phyloP scores from a whole-genome alignment of 805 yeast species.

The Metschnikowia arizonensis region DNA sequence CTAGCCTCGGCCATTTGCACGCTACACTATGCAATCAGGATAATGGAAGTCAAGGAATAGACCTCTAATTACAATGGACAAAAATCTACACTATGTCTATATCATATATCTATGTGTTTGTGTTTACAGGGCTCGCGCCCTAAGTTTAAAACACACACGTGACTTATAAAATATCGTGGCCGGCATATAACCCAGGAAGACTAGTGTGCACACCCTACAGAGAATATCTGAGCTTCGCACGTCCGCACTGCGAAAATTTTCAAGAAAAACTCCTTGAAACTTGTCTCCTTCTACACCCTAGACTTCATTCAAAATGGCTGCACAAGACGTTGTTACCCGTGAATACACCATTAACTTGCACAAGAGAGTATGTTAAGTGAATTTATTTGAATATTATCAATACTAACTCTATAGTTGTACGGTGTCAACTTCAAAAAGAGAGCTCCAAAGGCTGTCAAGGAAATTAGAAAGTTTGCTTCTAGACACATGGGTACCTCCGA shows the following conservation, averaged over 20 bases:
- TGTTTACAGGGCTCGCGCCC: too few species aligned
- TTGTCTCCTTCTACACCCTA: slow-evolving; percentile 10
- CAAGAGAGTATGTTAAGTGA: slow-evolving; percentile 80
- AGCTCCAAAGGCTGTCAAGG: slow-evolving; percentile 99
- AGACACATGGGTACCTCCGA: slow-evolving; percentile 99
- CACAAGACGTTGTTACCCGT: slow-evolving; percentile 99
- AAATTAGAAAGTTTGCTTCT: slow-evolving; percentile 96
- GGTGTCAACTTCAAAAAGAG: slow-evolving; percentile 99
- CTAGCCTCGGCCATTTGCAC: too few species aligned
- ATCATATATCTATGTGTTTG: too few species aligned
- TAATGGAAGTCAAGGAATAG: too few species aligned
- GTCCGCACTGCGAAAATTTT: slow-evolving; percentile 16
- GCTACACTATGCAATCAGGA: too few species aligned
- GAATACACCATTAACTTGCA: slow-evolving; percentile 99
- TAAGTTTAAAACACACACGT: too few species aligned
- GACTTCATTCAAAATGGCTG: slow-evolving; percentile 57
- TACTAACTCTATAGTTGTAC: slow-evolving; percentile 73
- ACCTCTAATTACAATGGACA: too few species aligned
- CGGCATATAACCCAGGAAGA: too few species aligned
- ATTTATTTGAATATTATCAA: not conserved
- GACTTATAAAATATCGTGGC: too few species aligned
- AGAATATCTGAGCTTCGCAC: slow-evolving; percentile 15
- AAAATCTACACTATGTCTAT: too few species aligned
- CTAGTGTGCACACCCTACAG: too few species aligned
- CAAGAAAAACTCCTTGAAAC: slow-evolving; percentile 14